Evolutionary conservation across 352 stramenopile genomes (phyloP), one percentile per base, ranked within the genome.

Genomic region (Plasmopara muralis): DNA sequence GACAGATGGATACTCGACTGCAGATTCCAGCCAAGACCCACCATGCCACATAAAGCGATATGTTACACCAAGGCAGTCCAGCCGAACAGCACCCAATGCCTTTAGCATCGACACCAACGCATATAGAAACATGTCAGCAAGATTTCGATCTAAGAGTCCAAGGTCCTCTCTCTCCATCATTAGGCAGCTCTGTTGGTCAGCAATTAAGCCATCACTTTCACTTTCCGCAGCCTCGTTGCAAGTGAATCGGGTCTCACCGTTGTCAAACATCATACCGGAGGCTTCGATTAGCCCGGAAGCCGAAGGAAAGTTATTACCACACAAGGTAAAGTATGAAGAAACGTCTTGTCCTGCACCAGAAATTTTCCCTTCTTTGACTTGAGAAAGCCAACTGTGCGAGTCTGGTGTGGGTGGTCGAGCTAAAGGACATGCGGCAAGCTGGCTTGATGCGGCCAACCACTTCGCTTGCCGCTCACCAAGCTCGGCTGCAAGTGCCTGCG

Each of bases 361-460:
- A 4, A 91, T 82, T 60, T 89, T 89, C 1, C 81, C 81, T 58
- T 89, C 76, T 38, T 73, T 77, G 0, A 91, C 70, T 57, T 91
- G 81, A 1, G 66, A 64, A 2, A 88, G 64, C 81, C 81, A 91
- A 37, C 81, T 91, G 43, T 87, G 79, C 2, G 82, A 62, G 40
- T 91, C 81, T 1, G 70, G 62, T 0, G 74, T 85, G 1, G 76
- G 61, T 6, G 69, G 41, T 15, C 66, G 68, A 25, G 62, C 62
- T 42, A 87, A 57, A 6, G 81, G 81, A 31, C 71, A 88, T 7
- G 72, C 75, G 31, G 66, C 66, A 15, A 91, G 51, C 34, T 91
- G 81, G 42, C 76, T 89, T 15, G 74, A 88, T 13, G 85, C 55
- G 6, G 78, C 77, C 8, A 89, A 50, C 81, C 81, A 91, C 39